Conservation (phyloP, 768 basidiomycete species). For the Termitomyces sp. region DNA sequence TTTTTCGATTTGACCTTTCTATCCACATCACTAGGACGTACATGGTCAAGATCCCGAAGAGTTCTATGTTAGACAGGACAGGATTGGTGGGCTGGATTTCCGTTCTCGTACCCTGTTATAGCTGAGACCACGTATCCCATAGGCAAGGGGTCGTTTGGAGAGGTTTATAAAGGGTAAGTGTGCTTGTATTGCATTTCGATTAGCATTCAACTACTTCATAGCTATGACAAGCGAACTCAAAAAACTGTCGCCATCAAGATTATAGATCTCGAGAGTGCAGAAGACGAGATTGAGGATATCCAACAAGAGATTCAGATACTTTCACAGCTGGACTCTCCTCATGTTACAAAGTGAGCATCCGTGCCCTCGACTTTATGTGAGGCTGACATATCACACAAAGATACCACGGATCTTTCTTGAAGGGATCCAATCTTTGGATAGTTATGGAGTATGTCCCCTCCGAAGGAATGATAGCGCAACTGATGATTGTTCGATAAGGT, state of each 20-base stretch:
- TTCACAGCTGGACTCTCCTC: constrained; percentile 91
- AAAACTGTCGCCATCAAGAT: constrained; percentile 99
- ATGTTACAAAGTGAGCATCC: constrained; percentile 84
- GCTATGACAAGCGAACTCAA: constrained; percentile 93
- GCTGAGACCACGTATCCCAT: constrained; percentile 10
- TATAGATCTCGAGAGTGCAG: constrained; percentile 97
- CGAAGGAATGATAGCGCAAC: constrained; percentile 1
- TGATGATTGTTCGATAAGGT: constrained; percentile 41
- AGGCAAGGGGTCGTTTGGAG: constrained; percentile 99
- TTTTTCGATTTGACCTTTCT: constrained; percentile 22
- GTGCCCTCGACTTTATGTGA: background rate
- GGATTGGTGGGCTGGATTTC: constrained; percentile 72
- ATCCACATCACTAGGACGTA: constrained; percentile 7
- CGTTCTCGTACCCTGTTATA: background rate
- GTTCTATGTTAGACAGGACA: constrained; percentile 94
- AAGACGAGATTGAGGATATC: constrained; percentile 99
- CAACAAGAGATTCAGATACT: constrained; percentile 99
- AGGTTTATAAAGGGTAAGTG: constrained; percentile 95
- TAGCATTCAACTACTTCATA: constrained; percentile 25
- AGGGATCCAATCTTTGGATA: constrained; percentile 97
- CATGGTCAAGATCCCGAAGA: constrained; percentile 85
- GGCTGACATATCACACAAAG: constrained; percentile 29
- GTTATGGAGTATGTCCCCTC: constrained; percentile 81
- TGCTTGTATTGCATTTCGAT: constrained; percentile 3
- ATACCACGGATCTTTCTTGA: constrained; percentile 95